Evolutionary conservation across 2,329 filamentous ascomycete genomes (phyloP).

Genomic region (Cercospora beticola): DNA sequence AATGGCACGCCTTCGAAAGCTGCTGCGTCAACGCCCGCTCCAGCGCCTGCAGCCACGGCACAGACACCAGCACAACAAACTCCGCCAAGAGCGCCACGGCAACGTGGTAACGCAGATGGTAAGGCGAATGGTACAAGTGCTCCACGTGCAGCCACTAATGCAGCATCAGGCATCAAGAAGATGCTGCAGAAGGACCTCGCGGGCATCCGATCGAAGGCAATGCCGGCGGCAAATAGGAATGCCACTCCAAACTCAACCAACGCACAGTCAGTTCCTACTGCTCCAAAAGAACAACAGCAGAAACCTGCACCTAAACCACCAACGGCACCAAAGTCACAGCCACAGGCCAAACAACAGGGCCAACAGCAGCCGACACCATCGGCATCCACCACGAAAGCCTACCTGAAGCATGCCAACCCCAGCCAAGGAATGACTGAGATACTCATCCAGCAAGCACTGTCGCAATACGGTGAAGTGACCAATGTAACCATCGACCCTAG

Average conservation of each 20-base stretch:
- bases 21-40: constrained; percentile 38
- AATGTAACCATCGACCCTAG: constrained; percentile 91
- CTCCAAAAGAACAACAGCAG: constrained; percentile 39
- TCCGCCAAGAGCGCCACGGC: constrained; percentile 28
- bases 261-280: constrained; percentile 25
- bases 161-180: constrained; percentile 43
- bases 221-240: constrained; percentile 18
- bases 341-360: constrained; percentile 32
- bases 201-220: constrained; percentile 51
- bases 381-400: constrained; percentile 52
- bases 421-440: constrained; percentile 89
- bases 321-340: constrained; percentile 27
- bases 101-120: constrained; percentile 27
- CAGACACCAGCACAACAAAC: constrained; percentile 24
- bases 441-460: constrained; percentile 71
- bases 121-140: neutral
- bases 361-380: constrained; percentile 31
- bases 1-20: constrained; percentile 41
- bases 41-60: constrained; percentile 46
- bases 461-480: constrained; percentile 69
- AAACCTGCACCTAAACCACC: constrained; percentile 24
- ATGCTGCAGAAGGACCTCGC: constrained; percentile 62
- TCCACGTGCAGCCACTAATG: constrained; percentile 19
- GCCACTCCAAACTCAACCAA: constrained; percentile 21
- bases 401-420: constrained; percentile 64